Conservation (phyloP, 2,329 filamentous ascomycete genomes). For the Berkeleyomyces rouxiae region DNA sequence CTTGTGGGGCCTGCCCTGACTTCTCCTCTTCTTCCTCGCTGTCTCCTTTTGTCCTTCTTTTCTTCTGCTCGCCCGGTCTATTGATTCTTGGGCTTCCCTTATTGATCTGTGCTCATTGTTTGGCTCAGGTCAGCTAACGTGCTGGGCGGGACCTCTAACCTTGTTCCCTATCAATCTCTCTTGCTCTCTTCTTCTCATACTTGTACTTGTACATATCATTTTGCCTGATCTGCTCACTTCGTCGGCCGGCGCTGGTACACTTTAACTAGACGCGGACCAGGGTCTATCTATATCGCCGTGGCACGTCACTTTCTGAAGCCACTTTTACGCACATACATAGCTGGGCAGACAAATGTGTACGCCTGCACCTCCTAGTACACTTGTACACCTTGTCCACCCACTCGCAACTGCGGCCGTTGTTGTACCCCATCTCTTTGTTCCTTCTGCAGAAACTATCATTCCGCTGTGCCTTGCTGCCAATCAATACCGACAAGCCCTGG, state of each 20-base stretch:
- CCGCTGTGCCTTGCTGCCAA: too few relatives aligned
- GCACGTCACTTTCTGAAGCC: not conserved
- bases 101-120: not conserved
- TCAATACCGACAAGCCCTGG: not conserved
- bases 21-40: not conserved
- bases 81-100: not conserved
- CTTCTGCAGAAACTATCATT: too few relatives aligned
- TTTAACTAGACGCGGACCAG: not conserved
- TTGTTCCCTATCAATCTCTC: not conserved
- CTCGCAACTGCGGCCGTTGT: not conserved
- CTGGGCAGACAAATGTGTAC: too few relatives aligned
- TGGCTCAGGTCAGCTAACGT: not conserved
- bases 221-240: not conserved
- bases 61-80: not conserved
- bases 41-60: not conserved
- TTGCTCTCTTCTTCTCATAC: not conserved
- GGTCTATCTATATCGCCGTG: not conserved
- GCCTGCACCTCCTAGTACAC: too few relatives aligned
- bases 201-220: not conserved
- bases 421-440: not conserved
- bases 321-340: not conserved
- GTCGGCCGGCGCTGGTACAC: not conserved
- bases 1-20: not conserved
- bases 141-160: not conserved
- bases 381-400: too few relatives aligned